A percentile compares a stretch with the other conserved stretches of the same genome.
Evolutionary conservation across 768 basidiomycete species (phyloP).

Genomic region (Phaffia australis): DNA sequence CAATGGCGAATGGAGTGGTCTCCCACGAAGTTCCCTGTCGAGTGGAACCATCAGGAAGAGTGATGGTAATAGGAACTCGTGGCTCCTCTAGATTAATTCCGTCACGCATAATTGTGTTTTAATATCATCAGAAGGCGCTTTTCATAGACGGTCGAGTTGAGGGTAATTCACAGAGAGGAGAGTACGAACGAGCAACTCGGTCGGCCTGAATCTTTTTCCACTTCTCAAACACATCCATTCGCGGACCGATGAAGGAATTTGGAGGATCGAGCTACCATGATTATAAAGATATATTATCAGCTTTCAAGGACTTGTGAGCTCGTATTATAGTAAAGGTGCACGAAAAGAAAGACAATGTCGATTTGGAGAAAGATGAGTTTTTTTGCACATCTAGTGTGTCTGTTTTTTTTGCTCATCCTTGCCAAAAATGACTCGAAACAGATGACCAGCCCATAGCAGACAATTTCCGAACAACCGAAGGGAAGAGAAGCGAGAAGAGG

Average conservation of each 20-base stretch:
- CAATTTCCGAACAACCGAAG: constrained; percentile 33
- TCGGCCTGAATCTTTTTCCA: constrained; percentile 23
- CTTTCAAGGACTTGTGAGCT: no score
- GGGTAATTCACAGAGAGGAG: constrained; percentile 21
- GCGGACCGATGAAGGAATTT: constrained; percentile 22
- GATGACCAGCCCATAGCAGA: constrained; percentile 25
- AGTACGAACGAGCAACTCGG: constrained; percentile 25
- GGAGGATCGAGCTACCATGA: constrained; percentile 25
- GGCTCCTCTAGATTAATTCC: constrained; percentile 47
- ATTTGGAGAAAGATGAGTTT: background rate
- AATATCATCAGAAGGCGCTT: no score
- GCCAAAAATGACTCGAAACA: background rate
- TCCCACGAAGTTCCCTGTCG: constrained; percentile 84
- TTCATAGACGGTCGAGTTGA: background rate
- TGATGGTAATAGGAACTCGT: constrained; percentile 69
- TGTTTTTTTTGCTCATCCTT: background rate
- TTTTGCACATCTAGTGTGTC: background rate
- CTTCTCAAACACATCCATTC: constrained; percentile 25
- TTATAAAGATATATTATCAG: background rate
- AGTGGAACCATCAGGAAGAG: constrained; percentile 73
- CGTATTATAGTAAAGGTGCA: no score
- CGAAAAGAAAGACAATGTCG: background rate
- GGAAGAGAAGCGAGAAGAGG: constrained; percentile 35
- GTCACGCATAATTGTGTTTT: constrained; percentile 19
- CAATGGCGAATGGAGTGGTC: constrained; percentile 83